Evolutionary conservation across 2,329 filamentous ascomycete genomes (phyloP).

Genomic region (Zymoseptoria passerinii): DNA sequence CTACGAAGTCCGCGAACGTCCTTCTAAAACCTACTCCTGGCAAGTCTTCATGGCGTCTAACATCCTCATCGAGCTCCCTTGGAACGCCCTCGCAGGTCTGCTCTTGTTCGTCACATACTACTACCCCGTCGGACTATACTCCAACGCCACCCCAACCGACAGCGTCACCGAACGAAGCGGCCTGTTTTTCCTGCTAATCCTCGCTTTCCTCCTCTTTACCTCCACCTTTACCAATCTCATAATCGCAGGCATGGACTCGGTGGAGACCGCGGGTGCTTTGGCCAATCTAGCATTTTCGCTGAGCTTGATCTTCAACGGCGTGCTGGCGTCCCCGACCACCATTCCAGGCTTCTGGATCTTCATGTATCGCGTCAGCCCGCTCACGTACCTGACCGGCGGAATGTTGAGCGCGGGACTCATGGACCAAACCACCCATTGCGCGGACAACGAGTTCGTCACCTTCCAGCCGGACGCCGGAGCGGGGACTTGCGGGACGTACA

Average conservation of each 20-base stretch:
- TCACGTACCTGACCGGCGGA: conserved; percentile 70
- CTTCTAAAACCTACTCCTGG: conserved; percentile 79
- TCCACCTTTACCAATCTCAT: conserved; percentile 73
- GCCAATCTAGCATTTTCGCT: conserved; percentile 68
- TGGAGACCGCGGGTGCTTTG: conserved; percentile 67
- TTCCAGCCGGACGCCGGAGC: conserved; percentile 53
- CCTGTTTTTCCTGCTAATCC: conserved; percentile 70
- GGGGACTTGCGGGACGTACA: conserved; percentile 33
- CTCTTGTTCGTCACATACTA: conserved; percentile 77
- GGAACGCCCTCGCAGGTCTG: conserved; percentile 68
- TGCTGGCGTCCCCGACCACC: conserved; percentile 54
- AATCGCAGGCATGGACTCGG: conserved; percentile 65
- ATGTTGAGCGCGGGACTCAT: conserved; percentile 64
- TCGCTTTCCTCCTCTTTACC: conserved; percentile 60
- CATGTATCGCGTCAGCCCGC: conserved; percentile 74
- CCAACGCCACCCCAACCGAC: conserved; percentile 56
- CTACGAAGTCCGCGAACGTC: conserved; percentile 78
- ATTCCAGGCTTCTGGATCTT: conserved; percentile 74
- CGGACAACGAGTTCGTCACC: conserved; percentile 58
- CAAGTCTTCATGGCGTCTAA: conserved; percentile 76
- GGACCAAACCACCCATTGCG: conserved; percentile 57
- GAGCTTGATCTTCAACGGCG: conserved; percentile 61
- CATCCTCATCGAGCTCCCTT: conserved; percentile 77
- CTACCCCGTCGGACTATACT: conserved; percentile 71
- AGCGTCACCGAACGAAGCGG: conserved; percentile 60